Conservation (phyloP, 495 filamentous ascomycete species). For the Aspergillus ellipticus region DNA sequence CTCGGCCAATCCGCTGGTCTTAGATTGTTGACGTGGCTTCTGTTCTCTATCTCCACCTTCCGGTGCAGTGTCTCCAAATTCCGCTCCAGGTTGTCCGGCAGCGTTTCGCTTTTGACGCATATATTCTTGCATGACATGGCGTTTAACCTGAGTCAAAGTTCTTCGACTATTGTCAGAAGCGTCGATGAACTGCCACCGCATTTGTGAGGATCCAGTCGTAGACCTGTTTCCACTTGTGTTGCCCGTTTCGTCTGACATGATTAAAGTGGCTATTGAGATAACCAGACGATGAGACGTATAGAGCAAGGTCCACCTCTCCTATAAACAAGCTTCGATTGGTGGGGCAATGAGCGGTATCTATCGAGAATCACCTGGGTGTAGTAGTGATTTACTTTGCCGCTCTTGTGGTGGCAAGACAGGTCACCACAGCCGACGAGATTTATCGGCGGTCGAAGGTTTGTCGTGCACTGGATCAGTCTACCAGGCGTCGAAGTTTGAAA, state of each 20-base stretch:
- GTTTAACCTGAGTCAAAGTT: slow-evolving; percentile 42
- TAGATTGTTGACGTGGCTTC: slow-evolving; percentile 21
- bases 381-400: background rate
- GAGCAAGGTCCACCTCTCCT: background rate
- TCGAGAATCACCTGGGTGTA: background rate
- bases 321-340: background rate
- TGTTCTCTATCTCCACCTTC: slow-evolving; percentile 6
- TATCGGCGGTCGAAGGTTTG: background rate
- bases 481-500: background rate
- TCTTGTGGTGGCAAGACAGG: background rate
- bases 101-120: slow-evolving; percentile 40
- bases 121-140: slow-evolving; percentile 47
- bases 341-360: background rate
- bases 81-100: slow-evolving; percentile 8
- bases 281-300: background rate
- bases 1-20: slow-evolving; percentile 5
- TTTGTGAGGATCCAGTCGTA: slow-evolving; percentile 9
- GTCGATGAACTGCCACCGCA: slow-evolving; percentile 44
- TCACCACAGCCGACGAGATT: background rate
- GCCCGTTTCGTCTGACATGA: slow-evolving; percentile 15
- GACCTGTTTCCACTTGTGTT: background rate
- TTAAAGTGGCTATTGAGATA: background rate
- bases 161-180: slow-evolving; percentile 35
- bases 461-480: background rate
- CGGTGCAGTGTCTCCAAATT: slow-evolving; percentile 14